Conservation (phyloP, 2,329 filamentous ascomycete species). For the Trichoderma koningiopsis region DNA sequence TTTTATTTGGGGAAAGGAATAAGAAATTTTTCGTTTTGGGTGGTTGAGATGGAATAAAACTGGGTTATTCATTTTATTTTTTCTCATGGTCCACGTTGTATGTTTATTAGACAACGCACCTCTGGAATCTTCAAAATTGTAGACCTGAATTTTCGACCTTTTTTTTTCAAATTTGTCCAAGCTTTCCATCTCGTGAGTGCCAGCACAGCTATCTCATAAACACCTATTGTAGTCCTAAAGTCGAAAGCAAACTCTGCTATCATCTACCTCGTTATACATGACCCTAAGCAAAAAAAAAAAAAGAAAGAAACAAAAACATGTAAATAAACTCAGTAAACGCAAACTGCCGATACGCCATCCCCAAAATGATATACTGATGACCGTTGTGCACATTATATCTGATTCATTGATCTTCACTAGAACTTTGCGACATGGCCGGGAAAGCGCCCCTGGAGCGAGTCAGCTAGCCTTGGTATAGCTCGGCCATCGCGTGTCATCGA, state of each 20-base stretch:
- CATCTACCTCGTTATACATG: conserved; percentile 18
- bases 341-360: conserved; percentile 19
- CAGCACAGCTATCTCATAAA: conserved; percentile 13
- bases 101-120: conserved; percentile 39
- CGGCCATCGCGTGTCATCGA: neutral
- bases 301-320: neutral
- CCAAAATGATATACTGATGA: conserved; percentile 16
- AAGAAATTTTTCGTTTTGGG: conserved; percentile 20
- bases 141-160: conserved; percentile 36
- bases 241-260: conserved; percentile 8
- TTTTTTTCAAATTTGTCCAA: conserved; percentile 24
- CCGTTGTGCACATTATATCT: conserved; percentile 18
- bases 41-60: conserved; percentile 23
- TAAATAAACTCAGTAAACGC: neutral
- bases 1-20: conserved; percentile 12
- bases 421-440: neutral
- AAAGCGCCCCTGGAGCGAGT: neutral
- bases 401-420: conserved; percentile 13
- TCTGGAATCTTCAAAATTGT: conserved; percentile 38
- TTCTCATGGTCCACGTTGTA: conserved; percentile 24
- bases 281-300: conserved; percentile 16
- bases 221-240: conserved; percentile 9
- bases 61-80: neutral
- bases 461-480: neutral
- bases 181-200: conserved; percentile 24